Evolutionary conservation across 2,329 filamentous ascomycete genomes (phyloP).

Genomic region (Aspergillus sp.): DNA sequence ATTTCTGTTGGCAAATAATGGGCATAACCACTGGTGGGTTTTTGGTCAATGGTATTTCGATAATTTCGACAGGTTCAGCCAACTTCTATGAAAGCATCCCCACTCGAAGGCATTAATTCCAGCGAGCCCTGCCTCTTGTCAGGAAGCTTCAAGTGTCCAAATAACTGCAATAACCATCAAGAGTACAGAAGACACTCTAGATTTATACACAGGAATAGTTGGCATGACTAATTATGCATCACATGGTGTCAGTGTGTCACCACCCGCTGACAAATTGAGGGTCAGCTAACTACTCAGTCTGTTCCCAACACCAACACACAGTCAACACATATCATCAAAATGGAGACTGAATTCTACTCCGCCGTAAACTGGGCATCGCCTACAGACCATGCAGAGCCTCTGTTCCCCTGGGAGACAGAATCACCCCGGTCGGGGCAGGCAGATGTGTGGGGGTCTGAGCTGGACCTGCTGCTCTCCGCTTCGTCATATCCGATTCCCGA

Average conservation of each 20-base stretch:
- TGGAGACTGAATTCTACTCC: neutral
- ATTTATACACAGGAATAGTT: too few species aligned
- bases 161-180: too few species aligned
- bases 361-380: neutral
- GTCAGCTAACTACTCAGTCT: neutral
- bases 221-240: neutral
- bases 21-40: too few species aligned
- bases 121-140: too few species aligned
- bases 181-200: too few species aligned
- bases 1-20: too few species aligned
- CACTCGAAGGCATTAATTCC: too few species aligned
- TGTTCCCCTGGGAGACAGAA: neutral
- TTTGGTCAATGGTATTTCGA: too few species aligned
- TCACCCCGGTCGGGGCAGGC: neutral
- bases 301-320: neutral
- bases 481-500: conserved; percentile 21
- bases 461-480: conserved; percentile 19
- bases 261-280: neutral
- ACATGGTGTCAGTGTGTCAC: neutral
- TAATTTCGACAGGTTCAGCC: too few species aligned
- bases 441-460: neutral
- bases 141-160: too few species aligned
- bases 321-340: neutral
- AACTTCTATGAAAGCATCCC: too few species aligned
- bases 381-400: neutral